Conservation (phyloP, 2,329 filamentous ascomycete genomes). For the Arthrobotrys pseudoclavata region DNA sequence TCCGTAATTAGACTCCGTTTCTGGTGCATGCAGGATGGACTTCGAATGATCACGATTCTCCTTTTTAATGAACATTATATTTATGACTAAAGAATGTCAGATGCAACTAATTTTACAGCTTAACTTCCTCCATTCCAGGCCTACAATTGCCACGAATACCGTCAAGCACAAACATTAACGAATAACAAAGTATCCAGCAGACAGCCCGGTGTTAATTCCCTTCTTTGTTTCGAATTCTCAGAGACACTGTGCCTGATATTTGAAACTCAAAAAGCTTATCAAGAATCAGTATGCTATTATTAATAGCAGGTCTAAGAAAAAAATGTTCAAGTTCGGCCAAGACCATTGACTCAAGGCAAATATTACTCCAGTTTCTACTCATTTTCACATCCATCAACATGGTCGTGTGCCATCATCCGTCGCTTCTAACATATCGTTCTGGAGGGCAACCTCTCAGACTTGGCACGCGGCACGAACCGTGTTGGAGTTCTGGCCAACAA, state of each 20-base stretch:
- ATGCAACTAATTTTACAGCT: not conserved
- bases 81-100: not conserved
- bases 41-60: not conserved
- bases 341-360: not conserved
- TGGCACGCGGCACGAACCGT: slow-evolving; percentile 24
- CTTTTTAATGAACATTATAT: not conserved
- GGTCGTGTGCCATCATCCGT: slow-evolving; percentile 11
- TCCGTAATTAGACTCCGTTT: not conserved
- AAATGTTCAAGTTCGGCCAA: not conserved
- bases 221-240: not conserved
- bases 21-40: not conserved
- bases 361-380: not conserved
- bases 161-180: not conserved
- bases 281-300: slow-evolving; percentile 5
- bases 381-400: not conserved
- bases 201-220: not conserved
- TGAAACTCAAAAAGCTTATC: slow-evolving; percentile 19
- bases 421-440: slow-evolving; percentile 22
- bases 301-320: slow-evolving; percentile 2
- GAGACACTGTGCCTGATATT: slow-evolving; percentile 4
- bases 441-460: slow-evolving; percentile 15
- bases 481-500: slow-evolving; percentile 37
- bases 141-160: not conserved
- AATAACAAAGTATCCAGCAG: not conserved
- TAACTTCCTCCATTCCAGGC: not conserved